Evolutionary conservation across 2,329 filamentous ascomycete genomes (phyloP), one percentile per base, ranked within the genome.

Genomic region (Arthrocladium fulminans): DNA sequence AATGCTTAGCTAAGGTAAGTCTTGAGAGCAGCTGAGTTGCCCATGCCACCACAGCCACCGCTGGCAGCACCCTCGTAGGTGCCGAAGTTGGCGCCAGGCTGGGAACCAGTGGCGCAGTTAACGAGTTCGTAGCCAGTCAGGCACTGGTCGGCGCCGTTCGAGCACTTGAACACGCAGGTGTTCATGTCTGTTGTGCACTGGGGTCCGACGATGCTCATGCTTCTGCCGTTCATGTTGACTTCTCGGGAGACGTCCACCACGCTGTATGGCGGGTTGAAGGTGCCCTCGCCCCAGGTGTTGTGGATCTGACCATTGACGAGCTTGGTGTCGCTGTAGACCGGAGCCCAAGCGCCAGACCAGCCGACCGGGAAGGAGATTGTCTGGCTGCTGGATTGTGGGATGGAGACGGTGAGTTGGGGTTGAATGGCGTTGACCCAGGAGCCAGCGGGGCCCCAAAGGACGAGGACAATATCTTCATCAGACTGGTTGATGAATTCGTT

Each of bases 211-310:
- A 57, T 56, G 53, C 48, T 54, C 48, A 59, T 54, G 35, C 43
- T 25, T 30, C 54, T 49, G 22, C 56, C 56, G 50, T 47, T 54
- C 56, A 59, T 59, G 53, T 59, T 59, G 55, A 56, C 53, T 34
- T 59, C 56, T 17, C 56, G 55, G 2, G 53, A 56, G 19, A 59
- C 56, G 34, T 59, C 55, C 34, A 55, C 54, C 6, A 55, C 53
- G 29, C 55, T 51, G 29, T 48, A 59, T 24, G 53, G 42, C 9
- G 51, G n/a, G 20, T 10, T 49, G 41, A 59, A 59, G 27, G 56
- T 59, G 49, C 50, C 57, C 37, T 59, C 56, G 32, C 53, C 53
- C 56, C 56, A 59, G 39, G 56, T 57, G 40, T 59, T 54, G 51
- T 44, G 53, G 23, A 52, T 46, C 35, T 59, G 56, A 35, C 56